Base-by-base conservation (phyloP, 2,329 filamentous ascomycete species). In the Epichloe gansuensis region DNA sequence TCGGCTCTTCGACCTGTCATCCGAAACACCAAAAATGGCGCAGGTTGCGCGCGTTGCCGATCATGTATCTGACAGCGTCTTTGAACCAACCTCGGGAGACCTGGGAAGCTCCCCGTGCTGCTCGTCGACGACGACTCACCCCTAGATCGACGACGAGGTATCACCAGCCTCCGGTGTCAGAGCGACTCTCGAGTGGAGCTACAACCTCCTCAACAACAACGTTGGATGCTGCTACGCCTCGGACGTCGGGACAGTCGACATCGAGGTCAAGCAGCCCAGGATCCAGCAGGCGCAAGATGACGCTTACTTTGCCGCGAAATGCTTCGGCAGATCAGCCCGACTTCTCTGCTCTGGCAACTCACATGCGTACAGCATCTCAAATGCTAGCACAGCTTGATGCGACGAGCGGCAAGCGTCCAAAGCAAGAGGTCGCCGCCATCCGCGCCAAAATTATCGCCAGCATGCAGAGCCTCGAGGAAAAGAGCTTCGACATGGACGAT, bases 391-490 rank as follows among this genome's bases (percentile, higher is more conserved):
- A 93, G 61, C 75, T 93, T 9, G 87, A 93, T 54, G 80, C 85
- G 2, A 91, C 86, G 23, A 85, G 85, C 57, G 85, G 86, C 31
- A 93, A 91, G 68, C 76, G 88, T 37, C 88, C 88, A 1, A 86
- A 80, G 63, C 81, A 83, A 34, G 88, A 93, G 67, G 88, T 93
- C 4, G 88, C 86, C 17, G 85, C 87, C 7, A 93, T 93, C 65
- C 79, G 88, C 59, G 83, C 86, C 42, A 90, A 88, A 69, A 93
- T 93, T 57, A 93, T 93, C 61, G 88, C 88, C 3, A 91, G 87
- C 66, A 93, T 93, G 88, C 88, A 93, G 65, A 89, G 79, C 58
- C 71, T 93, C 8, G 88, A 93, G 66, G 88, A 93, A 66, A 85
- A 91, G 65, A 91, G 83, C 64, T 93, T 93, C 61, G 82, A 89